Evolutionary conservation across 1,139 yeast genomes (phyloP).

Genomic region (Cylindricascospora bacillispora): DNA sequence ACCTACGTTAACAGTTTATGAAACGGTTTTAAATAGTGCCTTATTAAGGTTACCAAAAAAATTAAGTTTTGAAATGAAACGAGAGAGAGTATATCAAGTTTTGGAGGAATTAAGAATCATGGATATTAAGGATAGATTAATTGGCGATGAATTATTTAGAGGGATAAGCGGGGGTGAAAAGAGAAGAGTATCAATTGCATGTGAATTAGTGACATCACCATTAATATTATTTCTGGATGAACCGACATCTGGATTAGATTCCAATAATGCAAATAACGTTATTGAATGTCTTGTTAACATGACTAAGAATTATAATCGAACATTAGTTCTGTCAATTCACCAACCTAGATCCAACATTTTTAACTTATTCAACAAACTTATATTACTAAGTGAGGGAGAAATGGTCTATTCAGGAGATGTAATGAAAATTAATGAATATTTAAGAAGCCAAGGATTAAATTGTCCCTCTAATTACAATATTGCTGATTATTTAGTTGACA

Average conservation of each 20-base stretch:
- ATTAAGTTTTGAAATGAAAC: slow-evolving; percentile 64
- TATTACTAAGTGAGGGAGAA: slow-evolving; percentile 74
- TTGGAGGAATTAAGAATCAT: slow-evolving; percentile 73
- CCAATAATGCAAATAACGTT: slow-evolving; percentile 86
- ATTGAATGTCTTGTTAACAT: slow-evolving; percentile 71
- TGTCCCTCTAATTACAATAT: slow-evolving; percentile 88
- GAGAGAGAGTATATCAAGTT: slow-evolving; percentile 71
- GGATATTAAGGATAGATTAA: slow-evolving; percentile 68
- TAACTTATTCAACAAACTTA: slow-evolving; percentile 69
- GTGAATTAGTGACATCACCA: slow-evolving; percentile 81
- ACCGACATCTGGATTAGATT: slow-evolving; percentile 90
- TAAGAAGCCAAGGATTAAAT: slow-evolving; percentile 58
- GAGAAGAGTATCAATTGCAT: slow-evolving; percentile 79
- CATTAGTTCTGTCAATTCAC: slow-evolving; percentile 85
- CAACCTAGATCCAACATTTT: slow-evolving; percentile 98
- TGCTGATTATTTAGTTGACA: slow-evolving; percentile 86
- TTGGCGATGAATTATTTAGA: slow-evolving; percentile 80
- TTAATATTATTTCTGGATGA: slow-evolving; percentile 72
- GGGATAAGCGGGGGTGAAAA: slow-evolving; percentile 96
- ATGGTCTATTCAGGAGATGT: slow-evolving; percentile 80
- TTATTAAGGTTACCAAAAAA: slow-evolving; percentile 68
- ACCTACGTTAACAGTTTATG: slow-evolving; percentile 90
- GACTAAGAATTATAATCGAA: slow-evolving; percentile 69
- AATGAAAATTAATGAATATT: slow-evolving; percentile 58
- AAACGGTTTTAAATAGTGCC: slow-evolving; percentile 88